These are phyloP conservation scores for Alternaria atra DNA, from an alignment of 2,329 filamentous ascomycete genomes.

Conservation along the genomic window DNA sequence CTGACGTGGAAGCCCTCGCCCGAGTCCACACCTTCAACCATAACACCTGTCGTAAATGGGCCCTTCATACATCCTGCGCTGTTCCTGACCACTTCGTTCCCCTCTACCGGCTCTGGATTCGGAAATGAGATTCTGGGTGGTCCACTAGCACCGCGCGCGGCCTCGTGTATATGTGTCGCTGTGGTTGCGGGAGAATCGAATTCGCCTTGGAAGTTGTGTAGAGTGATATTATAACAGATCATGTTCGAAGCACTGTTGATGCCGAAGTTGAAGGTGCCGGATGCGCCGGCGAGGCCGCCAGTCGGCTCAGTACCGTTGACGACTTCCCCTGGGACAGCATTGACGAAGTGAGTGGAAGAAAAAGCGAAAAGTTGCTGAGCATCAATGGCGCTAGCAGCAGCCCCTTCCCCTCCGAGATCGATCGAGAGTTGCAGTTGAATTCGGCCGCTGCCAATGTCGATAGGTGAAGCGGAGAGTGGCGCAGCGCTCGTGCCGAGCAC, in stretches of 20 bases:
- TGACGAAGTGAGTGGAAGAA: slow-evolving; percentile 60
- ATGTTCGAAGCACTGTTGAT: slow-evolving; percentile 58
- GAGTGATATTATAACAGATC: slow-evolving; percentile 62
- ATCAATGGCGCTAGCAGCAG: slow-evolving; percentile 11
- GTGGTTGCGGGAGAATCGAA: slow-evolving; percentile 63
- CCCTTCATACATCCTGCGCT: slow-evolving; percentile 39
- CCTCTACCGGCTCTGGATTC: slow-evolving; percentile 30
- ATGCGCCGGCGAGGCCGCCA: slow-evolving; percentile 56
- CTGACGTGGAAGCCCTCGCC: slow-evolving; percentile 60
- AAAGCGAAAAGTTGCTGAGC: slow-evolving; percentile 49
- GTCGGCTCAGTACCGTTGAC: slow-evolving; percentile 57
- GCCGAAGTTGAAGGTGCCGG: slow-evolving; percentile 62
- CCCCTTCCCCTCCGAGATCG: slow-evolving; percentile 24
- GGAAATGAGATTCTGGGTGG: slow-evolving; percentile 57
- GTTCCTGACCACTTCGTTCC: slow-evolving; percentile 22
- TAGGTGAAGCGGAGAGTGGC: slow-evolving; percentile 13
- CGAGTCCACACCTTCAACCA: slow-evolving; percentile 57
- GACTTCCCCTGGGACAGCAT: slow-evolving; percentile 61
- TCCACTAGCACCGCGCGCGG: slow-evolving; percentile 56
- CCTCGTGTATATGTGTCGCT: slow-evolving; percentile 67
- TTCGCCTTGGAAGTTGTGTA: slow-evolving; percentile 60
- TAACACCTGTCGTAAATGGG: slow-evolving; percentile 40
- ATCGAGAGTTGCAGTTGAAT: slow-evolving; percentile 29
- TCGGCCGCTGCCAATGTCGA: slow-evolving; percentile 23
- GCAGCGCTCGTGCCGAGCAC: slow-evolving; percentile 22